A percentile compares a stretch with the other conserved stretches of the same genome.
Evolutionary conservation across 2,329 filamentous ascomycete species (phyloP).

Genomic region (Chaetomiaceae sp.): DNA sequence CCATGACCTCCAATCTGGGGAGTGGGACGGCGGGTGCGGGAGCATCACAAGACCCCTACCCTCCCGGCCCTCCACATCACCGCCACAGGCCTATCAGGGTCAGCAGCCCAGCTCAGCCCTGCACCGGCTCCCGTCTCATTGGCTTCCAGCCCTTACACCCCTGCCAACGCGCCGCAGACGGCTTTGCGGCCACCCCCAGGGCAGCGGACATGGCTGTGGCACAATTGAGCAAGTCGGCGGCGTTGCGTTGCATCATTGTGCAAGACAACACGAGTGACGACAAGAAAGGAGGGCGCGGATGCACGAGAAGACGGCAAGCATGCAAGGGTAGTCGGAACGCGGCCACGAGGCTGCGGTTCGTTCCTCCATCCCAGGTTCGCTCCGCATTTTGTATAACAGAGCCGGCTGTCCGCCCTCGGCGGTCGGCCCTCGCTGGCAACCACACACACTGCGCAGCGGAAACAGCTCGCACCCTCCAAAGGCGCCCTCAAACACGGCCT

Average conservation of each 20-base stretch:
- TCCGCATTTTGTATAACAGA: conserved; percentile 12
- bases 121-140: conserved; percentile 8
- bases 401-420: conserved; percentile 13
- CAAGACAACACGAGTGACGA: too few species aligned
- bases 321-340: neutral
- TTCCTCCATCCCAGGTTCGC: neutral
- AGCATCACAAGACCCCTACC: conserved; percentile 17
- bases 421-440: conserved; percentile 2
- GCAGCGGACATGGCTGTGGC: neutral
- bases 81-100: conserved; percentile 17
- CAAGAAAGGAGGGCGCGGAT: neutral
- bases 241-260: neutral
- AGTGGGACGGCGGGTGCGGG: conserved; percentile 2
- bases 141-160: conserved; percentile 9
- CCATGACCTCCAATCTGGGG: conserved; percentile 1
- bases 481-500: conserved; percentile 20
- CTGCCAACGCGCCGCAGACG: neutral
- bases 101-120: conserved; percentile 23
- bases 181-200: conserved; percentile 5
- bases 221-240: neutral
- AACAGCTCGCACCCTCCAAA: conserved; percentile 14
- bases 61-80: conserved; percentile 17
- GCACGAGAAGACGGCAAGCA: conserved; percentile 4
- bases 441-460: conserved; percentile 9
- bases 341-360: neutral